Evolutionary conservation across 345 rosid genomes (phyloP).

Genomic region (Pistacia vera): DNA sequence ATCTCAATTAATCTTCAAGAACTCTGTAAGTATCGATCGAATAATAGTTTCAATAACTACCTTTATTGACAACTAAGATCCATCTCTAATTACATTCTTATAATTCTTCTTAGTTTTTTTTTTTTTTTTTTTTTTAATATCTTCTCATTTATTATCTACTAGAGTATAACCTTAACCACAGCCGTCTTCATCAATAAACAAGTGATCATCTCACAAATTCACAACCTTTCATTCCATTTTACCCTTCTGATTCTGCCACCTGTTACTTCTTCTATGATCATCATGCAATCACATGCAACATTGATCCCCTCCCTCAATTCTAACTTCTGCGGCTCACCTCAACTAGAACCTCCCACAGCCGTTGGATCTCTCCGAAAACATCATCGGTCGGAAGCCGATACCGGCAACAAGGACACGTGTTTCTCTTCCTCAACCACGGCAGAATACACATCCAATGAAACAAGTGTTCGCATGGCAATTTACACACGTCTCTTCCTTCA

Average conservation of each 20-base stretch:
- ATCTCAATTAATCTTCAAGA: no score
- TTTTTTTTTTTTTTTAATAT: not conserved
- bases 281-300: not conserved
- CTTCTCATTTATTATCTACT: not conserved
- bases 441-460: conserved; percentile 90
- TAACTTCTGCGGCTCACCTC: conserved; percentile 27
- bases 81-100: not conserved
- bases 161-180: conserved; percentile 13
- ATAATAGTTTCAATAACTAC: no score
- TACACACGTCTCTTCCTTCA: conserved; percentile 77
- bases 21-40: no score
- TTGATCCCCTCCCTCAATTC: not conserved
- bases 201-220: conserved; percentile 18
- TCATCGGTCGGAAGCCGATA: conserved; percentile 87
- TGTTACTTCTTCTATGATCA: not conserved
- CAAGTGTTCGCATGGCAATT: conserved; percentile 84
- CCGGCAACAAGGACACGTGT: conserved; percentile 93
- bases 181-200: conserved; percentile 12
- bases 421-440: conserved; percentile 82
- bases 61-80: no score
- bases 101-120: no score
- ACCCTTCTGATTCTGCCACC: conserved; percentile 21
- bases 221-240: not conserved
- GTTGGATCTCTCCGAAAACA: conserved; percentile 70
- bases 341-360: conserved; percentile 70